Evolutionary conservation across 495 filamentous ascomycete genomes (phyloP), one percentile per base, ranked within the genome.

Genomic region (Trichoderma reesei): DNA sequence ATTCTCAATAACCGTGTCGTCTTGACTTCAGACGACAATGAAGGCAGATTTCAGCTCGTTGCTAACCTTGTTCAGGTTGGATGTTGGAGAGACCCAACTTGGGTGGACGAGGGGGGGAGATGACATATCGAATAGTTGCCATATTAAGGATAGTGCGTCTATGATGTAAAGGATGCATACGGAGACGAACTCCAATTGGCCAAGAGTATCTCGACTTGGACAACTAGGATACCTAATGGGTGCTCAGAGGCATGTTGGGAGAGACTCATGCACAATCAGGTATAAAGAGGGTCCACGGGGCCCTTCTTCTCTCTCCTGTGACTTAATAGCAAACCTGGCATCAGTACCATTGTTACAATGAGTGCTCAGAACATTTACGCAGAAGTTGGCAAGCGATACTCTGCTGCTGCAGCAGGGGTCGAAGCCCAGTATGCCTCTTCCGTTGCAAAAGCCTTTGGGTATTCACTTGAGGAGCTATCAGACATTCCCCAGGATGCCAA

Each of bases 381-480:
- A 1, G 63, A 73, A 61, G 76, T 80, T 20, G 59, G 72, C 63
- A 65, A 75, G 62, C 75, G 73, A 66, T 78, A 79, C 68, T 73
- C 73, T 64, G 67, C 70, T 5, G 74, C 78, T 13, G 67, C 69
- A 2, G 8, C 61, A 68, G 14, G 63, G 34, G 44, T 20, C 71
- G 64, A 62, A 64, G 63, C 51, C 60, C 65, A 56, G 72, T 38
- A 41, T n/a, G 37, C 60, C 36, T 36, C 16, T 38, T 46, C 69
- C 7, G 78, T 88, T 20, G 85, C 86, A 46, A 72, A 73, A 60
- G 79, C 85, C 0, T 87, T 89, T 65, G 86, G 87, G 34, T 89
- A 89, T 70, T 71, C 72, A 41, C 66, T 69, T 33, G 78, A 79
- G 31, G 83, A 89, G 20, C 77, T 89, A 3, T 66, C 72, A 41